Conservation (phyloP, 1,284 basidiomycete genomes). For the Moniliophthora roreri region DNA sequence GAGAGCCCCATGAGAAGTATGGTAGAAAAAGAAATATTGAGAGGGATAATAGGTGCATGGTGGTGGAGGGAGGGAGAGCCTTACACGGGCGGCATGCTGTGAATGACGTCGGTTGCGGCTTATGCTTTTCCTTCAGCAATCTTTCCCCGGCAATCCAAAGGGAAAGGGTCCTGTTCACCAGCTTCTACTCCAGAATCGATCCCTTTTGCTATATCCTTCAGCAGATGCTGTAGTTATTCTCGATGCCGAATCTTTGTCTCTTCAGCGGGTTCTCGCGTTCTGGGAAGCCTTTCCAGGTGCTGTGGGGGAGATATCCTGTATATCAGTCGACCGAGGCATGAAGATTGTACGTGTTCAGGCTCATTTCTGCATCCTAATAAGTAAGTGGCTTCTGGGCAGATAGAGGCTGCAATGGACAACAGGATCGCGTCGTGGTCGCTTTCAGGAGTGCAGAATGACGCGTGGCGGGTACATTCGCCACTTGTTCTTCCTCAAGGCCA, state of each 20-base stretch:
- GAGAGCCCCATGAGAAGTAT: neutral
- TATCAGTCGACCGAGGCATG: slow-evolving; percentile 73
- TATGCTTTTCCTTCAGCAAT: slow-evolving; percentile 14
- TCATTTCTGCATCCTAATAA: slow-evolving; percentile 12
- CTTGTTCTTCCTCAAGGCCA: slow-evolving; percentile 58
- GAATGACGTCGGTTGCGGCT: too few relatives aligned
- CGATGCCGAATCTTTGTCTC: slow-evolving; percentile 58
- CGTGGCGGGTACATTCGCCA: slow-evolving; percentile 80
- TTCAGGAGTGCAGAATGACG: slow-evolving; percentile 56
- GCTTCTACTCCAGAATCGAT: slow-evolving; percentile 51
- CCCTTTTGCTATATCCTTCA: slow-evolving; percentile 71
- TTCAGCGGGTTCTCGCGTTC: slow-evolving; percentile 69
- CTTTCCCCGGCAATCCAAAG: slow-evolving; percentile 57
- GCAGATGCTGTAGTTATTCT: slow-evolving; percentile 68
- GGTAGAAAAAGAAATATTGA: neutral
- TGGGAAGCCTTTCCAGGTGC: slow-evolving; percentile 73
- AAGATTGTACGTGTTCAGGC: slow-evolving; percentile 59
- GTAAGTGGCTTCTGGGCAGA: slow-evolving; percentile 38
- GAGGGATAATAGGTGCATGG: too few relatives aligned
- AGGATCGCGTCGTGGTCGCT: slow-evolving; percentile 74
- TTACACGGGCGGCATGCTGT: too few relatives aligned
- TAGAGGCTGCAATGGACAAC: slow-evolving; percentile 66
- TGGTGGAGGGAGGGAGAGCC: neutral
- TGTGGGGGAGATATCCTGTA: slow-evolving; percentile 50
- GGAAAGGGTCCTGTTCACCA: slow-evolving; percentile 51